Conservation (phyloP, 352 stramenopile species). For the Globisporangium spiculum region DNA sequence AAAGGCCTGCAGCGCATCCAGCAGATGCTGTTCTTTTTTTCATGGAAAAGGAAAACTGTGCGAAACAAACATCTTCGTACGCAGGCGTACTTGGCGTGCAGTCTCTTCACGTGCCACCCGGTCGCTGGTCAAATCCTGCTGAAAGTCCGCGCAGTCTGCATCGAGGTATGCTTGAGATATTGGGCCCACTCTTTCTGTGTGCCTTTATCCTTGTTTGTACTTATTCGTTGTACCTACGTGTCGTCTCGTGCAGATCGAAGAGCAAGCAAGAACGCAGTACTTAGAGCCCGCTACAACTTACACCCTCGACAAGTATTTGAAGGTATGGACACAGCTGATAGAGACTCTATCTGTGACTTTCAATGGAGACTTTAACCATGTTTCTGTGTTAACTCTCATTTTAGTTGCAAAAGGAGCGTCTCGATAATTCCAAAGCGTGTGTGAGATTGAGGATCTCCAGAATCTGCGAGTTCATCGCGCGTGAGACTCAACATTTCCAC, state of each 20-base stretch:
- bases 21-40: slow-evolving; percentile 73
- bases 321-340: slow-evolving; percentile 3
- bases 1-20: slow-evolving; percentile 57
- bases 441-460: slow-evolving; percentile 20
- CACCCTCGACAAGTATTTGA: slow-evolving; percentile 10
- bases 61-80: slow-evolving; percentile 37
- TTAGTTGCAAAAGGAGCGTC: slow-evolving; percentile 21
- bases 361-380: not conserved
- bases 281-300: not conserved
- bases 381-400: not conserved
- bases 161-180: slow-evolving; percentile 20
- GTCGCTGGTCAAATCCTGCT: slow-evolving; percentile 35
- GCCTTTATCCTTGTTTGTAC: not conserved
- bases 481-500: slow-evolving; percentile 17
- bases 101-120: slow-evolving; percentile 49
- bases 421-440: slow-evolving; percentile 13
- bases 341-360: not conserved
- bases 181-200: not conserved
- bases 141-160: slow-evolving; percentile 25
- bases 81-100: slow-evolving; percentile 35
- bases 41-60: slow-evolving; percentile 61
- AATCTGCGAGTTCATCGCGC: slow-evolving; percentile 25
- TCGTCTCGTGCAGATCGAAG: slow-evolving; percentile 16
- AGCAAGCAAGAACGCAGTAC: not conserved
- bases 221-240: not conserved